Evolutionary conservation across 2,329 filamentous ascomycete species (phyloP).

Genomic region (Ophiocordyceps sinensis): DNA sequence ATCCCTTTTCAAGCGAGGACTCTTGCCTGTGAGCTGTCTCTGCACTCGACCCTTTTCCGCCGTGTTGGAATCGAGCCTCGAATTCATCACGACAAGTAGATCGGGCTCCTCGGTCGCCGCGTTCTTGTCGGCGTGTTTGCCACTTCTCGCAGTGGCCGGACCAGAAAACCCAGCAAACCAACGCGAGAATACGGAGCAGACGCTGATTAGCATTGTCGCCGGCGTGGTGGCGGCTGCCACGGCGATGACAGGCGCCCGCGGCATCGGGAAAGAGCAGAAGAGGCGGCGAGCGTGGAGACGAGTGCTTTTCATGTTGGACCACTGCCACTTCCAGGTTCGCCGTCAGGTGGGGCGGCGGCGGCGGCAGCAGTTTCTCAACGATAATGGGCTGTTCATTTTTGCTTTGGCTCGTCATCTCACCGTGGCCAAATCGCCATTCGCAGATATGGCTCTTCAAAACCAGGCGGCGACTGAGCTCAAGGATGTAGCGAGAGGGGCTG

Average conservation of each 20-base stretch:
- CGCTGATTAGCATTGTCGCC: conserved; percentile 15
- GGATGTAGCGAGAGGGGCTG: conserved; percentile 4
- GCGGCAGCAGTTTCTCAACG: not conserved
- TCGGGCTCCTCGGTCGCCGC: conserved; percentile 8
- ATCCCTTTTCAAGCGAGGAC: conserved; percentile 6
- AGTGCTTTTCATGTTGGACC: conserved; percentile 12
- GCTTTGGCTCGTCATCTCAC: conserved; percentile 13
- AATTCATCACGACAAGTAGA: conserved; percentile 9
- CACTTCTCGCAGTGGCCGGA: conserved; percentile 7
- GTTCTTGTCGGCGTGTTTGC: conserved; percentile 11
- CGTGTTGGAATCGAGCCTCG: conserved; percentile 12
- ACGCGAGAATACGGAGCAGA: conserved; percentile 8
- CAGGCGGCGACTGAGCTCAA: conserved; percentile 9
- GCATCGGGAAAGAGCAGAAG: conserved; percentile 2
- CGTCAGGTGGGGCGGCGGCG: not conserved
- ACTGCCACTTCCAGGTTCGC: conserved; percentile 7
- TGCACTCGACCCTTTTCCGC: conserved; percentile 9
- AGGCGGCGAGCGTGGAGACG: conserved; percentile 9
- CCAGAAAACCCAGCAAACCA: conserved; percentile 1
- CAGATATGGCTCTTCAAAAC: conserved; percentile 3
- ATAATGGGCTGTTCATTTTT: conserved; percentile 10
- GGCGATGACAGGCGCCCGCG: conserved; percentile 6
- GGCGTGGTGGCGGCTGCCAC: conserved; percentile 14
- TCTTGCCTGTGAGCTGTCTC: conserved; percentile 11
- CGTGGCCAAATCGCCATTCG: conserved; percentile 6